Base-by-base conservation (phyloP, 1,284 basidiomycete species). In the Agaricales sp. region DNA sequence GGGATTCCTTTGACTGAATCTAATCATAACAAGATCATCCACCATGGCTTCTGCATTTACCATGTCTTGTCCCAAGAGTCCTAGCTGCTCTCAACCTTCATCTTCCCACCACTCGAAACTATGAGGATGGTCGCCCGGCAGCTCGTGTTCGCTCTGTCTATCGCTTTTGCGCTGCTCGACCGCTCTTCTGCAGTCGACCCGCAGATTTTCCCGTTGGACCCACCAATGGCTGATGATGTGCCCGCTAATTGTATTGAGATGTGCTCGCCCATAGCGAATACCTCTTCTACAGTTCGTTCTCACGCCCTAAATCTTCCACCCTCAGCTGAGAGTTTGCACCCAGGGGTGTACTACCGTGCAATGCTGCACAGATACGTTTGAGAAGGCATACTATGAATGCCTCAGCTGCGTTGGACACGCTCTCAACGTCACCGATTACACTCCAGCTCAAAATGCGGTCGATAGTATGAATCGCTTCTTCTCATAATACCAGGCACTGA, bases 281-380 rank as follows among this genome's bases (percentile, higher is more conserved):
- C 18, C 8, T 8, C 19, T 20, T 6, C n/a, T 20, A 41, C 39
- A 16, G 39, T 41, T 20, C n/a, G 39, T 41, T 41, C 39, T 41
- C 6, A 8, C 39, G 18, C 19, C 18, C n/a, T n/a, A n/a, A n/a
- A n/a, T n/a, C n/a, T n/a, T n/a, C n/a, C n/a, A n/a, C n/a, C n/a
- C n/a, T n/a, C n/a, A n/a, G n/a, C n/a, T n/a, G n/a, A n/a, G n/a
- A n/a, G n/a, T n/a, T n/a, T n/a, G n/a, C n/a, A n/a, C n/a, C n/a
- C 18, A 43, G 43, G 41, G 48, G 51, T 71, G 68, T 26, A 56
- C 59, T 1, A 46, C 56, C 24, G 49, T 56, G 1, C 49, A 54
- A 25, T 70, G 69, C 50, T 70, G 68, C 51, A 59, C 63, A 2
- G 47, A 53, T 18, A 49, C 52, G 2, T 73, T 71, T 49, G 62